Evolutionary conservation across 2,329 filamentous ascomycete genomes (phyloP).

Genomic region (Alternaria brassicicola): DNA sequence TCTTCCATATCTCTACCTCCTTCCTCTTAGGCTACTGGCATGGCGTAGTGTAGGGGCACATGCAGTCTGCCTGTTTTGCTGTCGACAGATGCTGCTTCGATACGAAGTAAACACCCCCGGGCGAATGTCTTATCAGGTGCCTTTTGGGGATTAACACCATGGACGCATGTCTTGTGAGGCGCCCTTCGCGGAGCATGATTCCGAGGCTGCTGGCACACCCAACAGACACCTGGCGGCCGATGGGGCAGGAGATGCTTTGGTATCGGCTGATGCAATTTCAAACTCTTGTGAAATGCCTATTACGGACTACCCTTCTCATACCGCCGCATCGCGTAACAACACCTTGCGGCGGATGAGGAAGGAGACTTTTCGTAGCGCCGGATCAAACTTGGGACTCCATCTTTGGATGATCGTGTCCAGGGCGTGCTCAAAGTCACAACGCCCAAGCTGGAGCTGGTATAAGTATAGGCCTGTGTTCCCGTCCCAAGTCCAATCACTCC

Average conservation of each 20-base stretch:
- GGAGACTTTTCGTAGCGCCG: slow-evolving; percentile 14
- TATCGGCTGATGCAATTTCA: slow-evolving; percentile 10
- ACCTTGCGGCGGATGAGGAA: slow-evolving; percentile 24
- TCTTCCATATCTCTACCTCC: slow-evolving; percentile 25
- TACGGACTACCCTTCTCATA: slow-evolving; percentile 20
- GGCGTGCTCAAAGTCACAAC: slow-evolving; percentile 9
- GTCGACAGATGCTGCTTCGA: slow-evolving; percentile 16
- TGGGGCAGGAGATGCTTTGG: slow-evolving; percentile 24
- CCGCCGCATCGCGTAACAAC: slow-evolving; percentile 11
- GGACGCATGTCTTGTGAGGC: slow-evolving; percentile 4
- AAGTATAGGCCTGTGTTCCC: slow-evolving; percentile 20
- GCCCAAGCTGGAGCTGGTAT: slow-evolving; percentile 19
- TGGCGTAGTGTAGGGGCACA: slow-evolving; percentile 12
- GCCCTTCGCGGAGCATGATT: slow-evolving; percentile 15
- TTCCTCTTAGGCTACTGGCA: slow-evolving; percentile 24
- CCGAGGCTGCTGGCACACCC: slow-evolving; percentile 16
- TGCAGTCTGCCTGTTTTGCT: slow-evolving; percentile 12
- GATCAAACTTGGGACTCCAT: slow-evolving; percentile 11
- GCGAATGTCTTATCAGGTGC: slow-evolving; percentile 21
- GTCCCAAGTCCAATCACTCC: slow-evolving; percentile 4
- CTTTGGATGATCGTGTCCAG: not conserved
- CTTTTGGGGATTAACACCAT: slow-evolving; percentile 18
- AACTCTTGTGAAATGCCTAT: slow-evolving; percentile 12
- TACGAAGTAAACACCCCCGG: slow-evolving; percentile 10
- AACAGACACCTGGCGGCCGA: slow-evolving; percentile 14